phyloP scores from a whole-genome alignment of 345 rosid genomes.

The Dipteronia sinensis region DNA sequence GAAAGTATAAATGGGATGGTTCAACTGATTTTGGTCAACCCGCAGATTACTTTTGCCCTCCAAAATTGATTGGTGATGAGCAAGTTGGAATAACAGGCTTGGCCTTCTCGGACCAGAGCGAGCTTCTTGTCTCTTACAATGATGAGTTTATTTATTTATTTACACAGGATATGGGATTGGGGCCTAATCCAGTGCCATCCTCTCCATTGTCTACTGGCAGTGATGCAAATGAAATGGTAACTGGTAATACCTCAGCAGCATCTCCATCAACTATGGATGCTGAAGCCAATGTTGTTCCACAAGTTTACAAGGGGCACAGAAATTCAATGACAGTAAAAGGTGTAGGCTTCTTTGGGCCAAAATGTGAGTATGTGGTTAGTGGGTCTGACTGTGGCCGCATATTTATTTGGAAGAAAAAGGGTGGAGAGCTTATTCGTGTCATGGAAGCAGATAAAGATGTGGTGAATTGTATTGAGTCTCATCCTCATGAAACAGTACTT shows the following conservation, averaged over 20 bases:
- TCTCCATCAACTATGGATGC: constrained; percentile 23
- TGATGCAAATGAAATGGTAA: constrained; percentile 34
- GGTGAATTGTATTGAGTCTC: constrained; percentile 86
- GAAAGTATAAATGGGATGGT: constrained; percentile 62
- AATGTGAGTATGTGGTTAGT: constrained; percentile 85
- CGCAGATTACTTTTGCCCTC: constrained; percentile 68
- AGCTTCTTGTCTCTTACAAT: constrained; percentile 82
- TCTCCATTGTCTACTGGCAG: constrained; percentile 33
- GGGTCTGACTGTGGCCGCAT: constrained; percentile 97
- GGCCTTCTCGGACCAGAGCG: constrained; percentile 86
- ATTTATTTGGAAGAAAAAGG: constrained; percentile 88
- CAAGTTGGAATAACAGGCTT: constrained; percentile 82
- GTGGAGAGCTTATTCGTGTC: constrained; percentile 74
- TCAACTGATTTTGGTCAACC: constrained; percentile 60
- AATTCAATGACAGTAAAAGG: constrained; percentile 82
- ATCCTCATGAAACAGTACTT: constrained; percentile 70
- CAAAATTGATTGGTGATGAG: constrained; percentile 59
- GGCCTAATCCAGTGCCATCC: constrained; percentile 46
- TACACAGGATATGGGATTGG: constrained; percentile 73
- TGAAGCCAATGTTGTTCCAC: constrained; percentile 41
- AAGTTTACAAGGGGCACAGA: constrained; percentile 76
- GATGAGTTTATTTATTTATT: constrained; percentile 82
- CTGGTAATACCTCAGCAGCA: constrained; percentile 24
- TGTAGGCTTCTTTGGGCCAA: constrained; percentile 84
- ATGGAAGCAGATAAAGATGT: constrained; percentile 76